These are phyloP conservation scores for Podaxis rugospora DNA, from an alignment of 768 basidiomycete genomes.

Conservation along the genomic window DNA sequence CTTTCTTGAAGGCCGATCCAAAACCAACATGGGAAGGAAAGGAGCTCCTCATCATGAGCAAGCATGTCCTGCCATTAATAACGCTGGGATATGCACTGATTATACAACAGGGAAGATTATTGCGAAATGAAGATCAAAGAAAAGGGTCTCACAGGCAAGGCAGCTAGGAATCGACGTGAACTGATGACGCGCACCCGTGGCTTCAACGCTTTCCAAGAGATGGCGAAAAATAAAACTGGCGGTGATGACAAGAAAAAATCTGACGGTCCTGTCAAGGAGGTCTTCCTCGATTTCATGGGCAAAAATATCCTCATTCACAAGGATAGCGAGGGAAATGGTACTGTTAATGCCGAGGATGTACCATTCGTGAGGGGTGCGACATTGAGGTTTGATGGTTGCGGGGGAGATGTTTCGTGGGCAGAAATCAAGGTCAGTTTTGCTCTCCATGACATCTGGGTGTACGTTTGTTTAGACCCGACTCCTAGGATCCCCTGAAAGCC, in stretches of 20 bases:
- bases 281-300: conserved; percentile 75
- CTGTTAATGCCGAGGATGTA: conserved; percentile 56
- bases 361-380: conserved; percentile 52
- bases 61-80: conserved; percentile 43
- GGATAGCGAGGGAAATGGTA: conserved; percentile 57
- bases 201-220: conserved; percentile 80
- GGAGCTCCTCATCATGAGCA: conserved; percentile 82
- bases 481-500: conserved; percentile 43
- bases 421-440: conserved; percentile 43
- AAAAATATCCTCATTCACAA: conserved; percentile 59
- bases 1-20: conserved; percentile 76
- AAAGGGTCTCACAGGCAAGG: conserved; percentile 79
- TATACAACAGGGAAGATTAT: conserved; percentile 61
- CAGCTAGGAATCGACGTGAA: conserved; percentile 57
- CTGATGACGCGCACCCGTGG: conserved; percentile 45
- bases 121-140: conserved; percentile 96
- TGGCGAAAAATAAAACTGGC: conserved; percentile 35
- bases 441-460: background rate
- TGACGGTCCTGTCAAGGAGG: conserved; percentile 41
- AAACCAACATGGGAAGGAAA: conserved; percentile 77
- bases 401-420: conserved; percentile 42
- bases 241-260: conserved; percentile 25
- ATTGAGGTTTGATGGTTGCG: conserved; percentile 54
- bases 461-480: background rate
- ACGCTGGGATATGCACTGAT: background rate